Evolutionary conservation across 768 basidiomycete species (phyloP).

Genomic region (Leucocoprinus birnbaumii): DNA sequence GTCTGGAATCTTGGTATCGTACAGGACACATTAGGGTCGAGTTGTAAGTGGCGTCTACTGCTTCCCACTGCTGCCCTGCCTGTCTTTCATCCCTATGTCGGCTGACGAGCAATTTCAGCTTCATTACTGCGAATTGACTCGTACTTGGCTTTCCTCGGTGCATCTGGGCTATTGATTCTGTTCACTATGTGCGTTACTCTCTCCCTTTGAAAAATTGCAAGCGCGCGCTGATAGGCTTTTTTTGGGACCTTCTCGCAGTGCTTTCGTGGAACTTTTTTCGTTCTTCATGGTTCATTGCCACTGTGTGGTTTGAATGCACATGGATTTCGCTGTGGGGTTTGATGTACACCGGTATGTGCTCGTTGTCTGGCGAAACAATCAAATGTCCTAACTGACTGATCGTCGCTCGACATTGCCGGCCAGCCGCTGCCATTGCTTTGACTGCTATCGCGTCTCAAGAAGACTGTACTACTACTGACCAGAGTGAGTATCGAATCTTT

Average conservation of each 20-base stretch:
- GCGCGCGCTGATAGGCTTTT: constrained; percentile 4
- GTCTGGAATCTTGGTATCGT: constrained; percentile 66
- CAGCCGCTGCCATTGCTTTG: constrained; percentile 18
- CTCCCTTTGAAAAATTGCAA: neutral
- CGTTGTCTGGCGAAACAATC: neutral
- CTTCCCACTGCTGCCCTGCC: constrained; percentile 3
- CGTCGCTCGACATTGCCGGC: neutral
- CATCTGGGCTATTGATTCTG: constrained; percentile 51
- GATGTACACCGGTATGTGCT: constrained; percentile 54
- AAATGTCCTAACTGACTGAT: neutral
- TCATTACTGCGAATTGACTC: constrained; percentile 46
- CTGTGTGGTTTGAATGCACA: constrained; percentile 69
- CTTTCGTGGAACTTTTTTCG: constrained; percentile 61
- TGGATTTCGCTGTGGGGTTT: constrained; percentile 60
- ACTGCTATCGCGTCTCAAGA: constrained; percentile 13
- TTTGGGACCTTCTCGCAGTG: constrained; percentile 31
- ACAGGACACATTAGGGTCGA: constrained; percentile 11
- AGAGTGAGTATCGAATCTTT: neutral
- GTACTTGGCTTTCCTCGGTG: constrained; percentile 60
- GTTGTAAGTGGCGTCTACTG: constrained; percentile 3
- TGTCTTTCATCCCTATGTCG: too few relatives aligned
- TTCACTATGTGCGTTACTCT: constrained; percentile 53
- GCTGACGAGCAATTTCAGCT: constrained; percentile 10
- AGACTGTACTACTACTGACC: constrained; percentile 4
- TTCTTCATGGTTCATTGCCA: constrained; percentile 46